These are phyloP conservation scores for Aphanomyces invadans DNA, from an alignment of 352 stramenopile species.

Conservation along the genomic window DNA sequence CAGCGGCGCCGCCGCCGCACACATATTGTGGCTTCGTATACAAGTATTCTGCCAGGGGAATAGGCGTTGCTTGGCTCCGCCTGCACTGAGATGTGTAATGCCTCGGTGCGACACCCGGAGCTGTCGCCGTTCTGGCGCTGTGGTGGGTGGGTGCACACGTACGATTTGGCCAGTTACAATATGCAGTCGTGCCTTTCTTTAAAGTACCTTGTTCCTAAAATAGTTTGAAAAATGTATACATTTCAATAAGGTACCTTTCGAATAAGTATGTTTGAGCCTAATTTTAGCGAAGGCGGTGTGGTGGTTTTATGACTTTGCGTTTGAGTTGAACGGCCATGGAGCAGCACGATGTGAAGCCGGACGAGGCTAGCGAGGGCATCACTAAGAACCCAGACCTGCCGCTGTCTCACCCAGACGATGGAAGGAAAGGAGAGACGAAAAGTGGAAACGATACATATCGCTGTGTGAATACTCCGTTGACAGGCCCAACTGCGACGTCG, in stretches of 20 bases:
- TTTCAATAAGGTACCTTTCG: neutral
- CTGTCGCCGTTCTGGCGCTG: too few relatives aligned
- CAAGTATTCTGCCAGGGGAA: too few relatives aligned
- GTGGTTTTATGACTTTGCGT: neutral
- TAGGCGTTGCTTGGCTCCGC: too few relatives aligned
- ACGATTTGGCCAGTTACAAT: too few relatives aligned
- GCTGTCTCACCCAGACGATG: neutral
- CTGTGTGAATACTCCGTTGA: neutral
- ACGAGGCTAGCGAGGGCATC: neutral
- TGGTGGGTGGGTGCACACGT: too few relatives aligned
- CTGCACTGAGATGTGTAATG: too few relatives aligned
- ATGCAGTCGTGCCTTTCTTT: neutral
- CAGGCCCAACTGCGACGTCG: neutral
- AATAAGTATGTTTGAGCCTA: neutral
- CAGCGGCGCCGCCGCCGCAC: too few relatives aligned
- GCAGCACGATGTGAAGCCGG: neutral
- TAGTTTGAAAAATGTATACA: neutral
- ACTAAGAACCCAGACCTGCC: neutral
- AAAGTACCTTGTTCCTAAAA: neutral
- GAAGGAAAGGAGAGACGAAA: neutral
- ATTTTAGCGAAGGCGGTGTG: neutral
- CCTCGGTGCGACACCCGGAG: too few relatives aligned
- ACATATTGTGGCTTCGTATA: too few relatives aligned
- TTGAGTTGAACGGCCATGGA: neutral
- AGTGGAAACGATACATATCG: neutral